phyloP scores from a whole-genome alignment of 495 filamentous ascomycete species.

The Glutinoglossum americanum region DNA sequence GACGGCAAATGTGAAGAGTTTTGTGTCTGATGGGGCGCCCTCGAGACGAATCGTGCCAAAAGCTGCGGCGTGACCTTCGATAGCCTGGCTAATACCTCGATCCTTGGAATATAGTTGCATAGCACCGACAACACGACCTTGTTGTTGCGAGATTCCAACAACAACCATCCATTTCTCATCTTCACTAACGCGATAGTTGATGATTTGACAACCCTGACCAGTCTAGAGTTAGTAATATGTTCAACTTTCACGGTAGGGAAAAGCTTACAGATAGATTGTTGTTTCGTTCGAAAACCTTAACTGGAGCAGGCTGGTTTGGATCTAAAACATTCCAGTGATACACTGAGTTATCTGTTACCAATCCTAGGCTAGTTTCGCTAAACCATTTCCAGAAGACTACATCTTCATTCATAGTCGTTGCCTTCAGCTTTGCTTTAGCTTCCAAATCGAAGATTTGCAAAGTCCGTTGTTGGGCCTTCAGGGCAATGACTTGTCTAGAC shows the following conservation, averaged over 20 bases:
- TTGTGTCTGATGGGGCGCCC: constrained; percentile 72
- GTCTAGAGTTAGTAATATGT: constrained; percentile 4
- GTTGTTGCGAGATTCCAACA: constrained; percentile 82
- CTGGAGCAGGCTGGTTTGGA: constrained; percentile 46
- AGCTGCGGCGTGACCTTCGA: constrained; percentile 91
- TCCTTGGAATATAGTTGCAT: constrained; percentile 96
- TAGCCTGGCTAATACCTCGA: constrained; percentile 87
- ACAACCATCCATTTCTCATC: constrained; percentile 97
- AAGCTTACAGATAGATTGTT: constrained; percentile 54
- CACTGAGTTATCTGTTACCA: constrained; percentile 75
- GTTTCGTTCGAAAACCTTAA: constrained; percentile 85
- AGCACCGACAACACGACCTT: constrained; percentile 79
- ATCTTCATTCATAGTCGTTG: constrained; percentile 85
- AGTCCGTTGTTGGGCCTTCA: constrained; percentile 77
- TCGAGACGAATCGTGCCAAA: constrained; percentile 82
- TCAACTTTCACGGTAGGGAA: constrained; percentile 5
- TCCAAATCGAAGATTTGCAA: constrained; percentile 94
- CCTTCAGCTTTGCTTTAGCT: constrained; percentile 82
- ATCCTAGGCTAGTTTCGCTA: constrained; percentile 61
- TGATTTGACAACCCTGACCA: constrained; percentile 77
- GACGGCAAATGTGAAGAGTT: constrained; percentile 92
- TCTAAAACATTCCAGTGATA: constrained; percentile 98
- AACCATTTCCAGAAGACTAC: constrained; percentile 99
- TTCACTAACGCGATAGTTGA: constrained; percentile 93
- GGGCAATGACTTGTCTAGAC: constrained; percentile 81